Conservation (phyloP, 208 protist genomes). For the Tritrichomonas musculus region DNA sequence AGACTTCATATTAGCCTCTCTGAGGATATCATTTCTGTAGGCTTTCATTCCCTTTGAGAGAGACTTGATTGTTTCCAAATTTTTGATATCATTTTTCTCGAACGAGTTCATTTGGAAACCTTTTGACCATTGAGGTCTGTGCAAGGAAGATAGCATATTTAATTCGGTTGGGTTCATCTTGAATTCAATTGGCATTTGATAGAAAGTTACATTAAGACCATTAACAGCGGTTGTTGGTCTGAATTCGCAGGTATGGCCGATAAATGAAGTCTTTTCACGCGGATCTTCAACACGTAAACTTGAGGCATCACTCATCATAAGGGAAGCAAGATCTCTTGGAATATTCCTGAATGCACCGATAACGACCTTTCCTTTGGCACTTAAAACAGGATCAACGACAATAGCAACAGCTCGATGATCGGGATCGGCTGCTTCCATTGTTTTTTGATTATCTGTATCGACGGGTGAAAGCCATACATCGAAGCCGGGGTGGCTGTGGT, state of each 20-base stretch:
- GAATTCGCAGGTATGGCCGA: conserved; percentile 95
- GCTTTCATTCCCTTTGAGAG: background rate
- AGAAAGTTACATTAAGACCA: conserved; percentile 95
- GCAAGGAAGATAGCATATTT: conserved; percentile 75
- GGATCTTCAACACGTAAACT: conserved; percentile 72
- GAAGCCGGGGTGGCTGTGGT: conserved; percentile 99
- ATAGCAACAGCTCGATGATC: conserved; percentile 97
- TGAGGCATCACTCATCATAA: too few relatives aligned
- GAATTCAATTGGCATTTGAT: conserved; percentile 95
- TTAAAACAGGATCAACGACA: conserved; percentile 99
- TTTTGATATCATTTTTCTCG: background rate
- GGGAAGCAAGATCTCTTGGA: conserved; percentile 68
- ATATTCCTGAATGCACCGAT: conserved; percentile 99
- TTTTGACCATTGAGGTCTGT: background rate
- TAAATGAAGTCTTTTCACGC: conserved; percentile 97
- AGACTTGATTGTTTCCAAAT: background rate
- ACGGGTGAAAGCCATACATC: conserved; percentile 99
- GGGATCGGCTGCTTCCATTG: conserved; percentile 70
- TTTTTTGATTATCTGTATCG: conserved; percentile 94
- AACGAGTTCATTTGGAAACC: background rate
- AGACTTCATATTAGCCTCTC: background rate
- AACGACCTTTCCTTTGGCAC: conserved; percentile 98
- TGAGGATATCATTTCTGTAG: background rate
- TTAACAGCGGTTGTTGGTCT: conserved; percentile 89
- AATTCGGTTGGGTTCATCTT: conserved; percentile 98